Evolutionary conservation across 352 stramenopile species (phyloP).

Genomic region (Phytophthora niederhauseri): DNA sequence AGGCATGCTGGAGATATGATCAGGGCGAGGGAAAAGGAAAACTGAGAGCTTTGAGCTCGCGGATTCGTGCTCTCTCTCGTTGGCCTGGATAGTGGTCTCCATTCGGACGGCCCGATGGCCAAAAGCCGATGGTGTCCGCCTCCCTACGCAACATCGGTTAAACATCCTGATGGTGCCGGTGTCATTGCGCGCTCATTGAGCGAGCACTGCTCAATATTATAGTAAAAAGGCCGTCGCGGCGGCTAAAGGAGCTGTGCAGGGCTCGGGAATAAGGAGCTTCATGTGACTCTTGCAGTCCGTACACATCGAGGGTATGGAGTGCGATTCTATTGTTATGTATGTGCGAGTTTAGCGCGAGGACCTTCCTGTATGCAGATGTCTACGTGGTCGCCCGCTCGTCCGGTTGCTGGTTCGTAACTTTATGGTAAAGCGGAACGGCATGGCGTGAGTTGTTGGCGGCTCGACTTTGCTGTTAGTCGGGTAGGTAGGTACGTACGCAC

Average conservation of each 20-base stretch:
- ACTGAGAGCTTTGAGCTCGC: constrained; percentile 9
- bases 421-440: background rate
- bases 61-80: constrained; percentile 1
- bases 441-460: background rate
- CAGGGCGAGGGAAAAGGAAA: constrained; percentile 5
- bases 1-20: constrained; percentile 20
- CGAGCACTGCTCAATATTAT: background rate
- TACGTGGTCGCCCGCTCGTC: background rate
- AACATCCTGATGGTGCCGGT: constrained; percentile 16
- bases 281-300: constrained; percentile 9
- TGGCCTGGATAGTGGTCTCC: constrained; percentile 5
- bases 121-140: constrained; percentile 15
- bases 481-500: background rate
- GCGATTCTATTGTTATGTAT: background rate
- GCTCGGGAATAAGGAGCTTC: constrained; percentile 17
- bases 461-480: background rate
- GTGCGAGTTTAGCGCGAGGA: background rate
- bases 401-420: background rate
- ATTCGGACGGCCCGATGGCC: constrained; percentile 7
- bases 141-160: constrained; percentile 21
- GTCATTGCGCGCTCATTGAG: too few species aligned
- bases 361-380: background rate
- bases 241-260: constrained; percentile 15
- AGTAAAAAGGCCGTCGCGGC: background rate
- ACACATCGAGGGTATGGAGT: background rate